Evolutionary conservation across 495 filamentous ascomycete genomes (phyloP).

Genomic region (Tricharina praecox): DNA sequence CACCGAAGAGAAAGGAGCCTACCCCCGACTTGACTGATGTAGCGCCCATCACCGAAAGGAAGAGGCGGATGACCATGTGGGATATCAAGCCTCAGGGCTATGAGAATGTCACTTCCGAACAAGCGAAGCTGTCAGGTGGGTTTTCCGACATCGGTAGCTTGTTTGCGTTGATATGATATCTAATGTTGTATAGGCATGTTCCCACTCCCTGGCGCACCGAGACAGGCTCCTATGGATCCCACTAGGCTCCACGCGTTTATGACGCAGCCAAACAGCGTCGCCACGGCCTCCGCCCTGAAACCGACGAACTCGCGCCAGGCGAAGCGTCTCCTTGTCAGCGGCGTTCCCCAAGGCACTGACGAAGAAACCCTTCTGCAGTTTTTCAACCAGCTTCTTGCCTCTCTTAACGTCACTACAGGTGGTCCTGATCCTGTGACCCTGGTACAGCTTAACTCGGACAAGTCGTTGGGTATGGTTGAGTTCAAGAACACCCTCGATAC

Average conservation of each 20-base stretch:
- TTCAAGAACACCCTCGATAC: slow-evolving; percentile 78
- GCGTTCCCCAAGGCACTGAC: slow-evolving; percentile 50
- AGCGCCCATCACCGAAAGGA: slow-evolving; percentile 57
- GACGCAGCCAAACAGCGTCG: slow-evolving; percentile 62
- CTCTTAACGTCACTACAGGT: slow-evolving; percentile 65
- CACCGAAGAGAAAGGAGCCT: slow-evolving; percentile 77
- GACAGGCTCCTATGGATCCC: slow-evolving; percentile 93
- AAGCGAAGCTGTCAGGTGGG: slow-evolving; percentile 89
- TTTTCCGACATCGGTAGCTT: slow-evolving; percentile 4
- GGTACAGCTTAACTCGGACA: slow-evolving; percentile 62
- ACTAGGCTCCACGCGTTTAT: slow-evolving; percentile 89
- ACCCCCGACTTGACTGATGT: slow-evolving; percentile 88
- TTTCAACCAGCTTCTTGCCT: slow-evolving; percentile 92
- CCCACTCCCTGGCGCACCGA: slow-evolving; percentile 83
- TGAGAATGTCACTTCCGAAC: slow-evolving; percentile 95
- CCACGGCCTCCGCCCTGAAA: slow-evolving; percentile 64
- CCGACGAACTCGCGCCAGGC: slow-evolving; percentile 83
- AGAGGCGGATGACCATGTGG: slow-evolving; percentile 90
- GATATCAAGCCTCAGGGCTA: slow-evolving; percentile 98
- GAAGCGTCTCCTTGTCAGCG: slow-evolving; percentile 75
- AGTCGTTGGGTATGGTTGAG: slow-evolving; percentile 68
- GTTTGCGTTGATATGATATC: slow-evolving; percentile 9
- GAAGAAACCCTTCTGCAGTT: slow-evolving; percentile 62
- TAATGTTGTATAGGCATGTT: slow-evolving; percentile 54
- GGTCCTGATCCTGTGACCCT: slow-evolving; percentile 74